Conservation (phyloP, 805 yeast genomes). For the Metschnikowia bowlesiae region DNA sequence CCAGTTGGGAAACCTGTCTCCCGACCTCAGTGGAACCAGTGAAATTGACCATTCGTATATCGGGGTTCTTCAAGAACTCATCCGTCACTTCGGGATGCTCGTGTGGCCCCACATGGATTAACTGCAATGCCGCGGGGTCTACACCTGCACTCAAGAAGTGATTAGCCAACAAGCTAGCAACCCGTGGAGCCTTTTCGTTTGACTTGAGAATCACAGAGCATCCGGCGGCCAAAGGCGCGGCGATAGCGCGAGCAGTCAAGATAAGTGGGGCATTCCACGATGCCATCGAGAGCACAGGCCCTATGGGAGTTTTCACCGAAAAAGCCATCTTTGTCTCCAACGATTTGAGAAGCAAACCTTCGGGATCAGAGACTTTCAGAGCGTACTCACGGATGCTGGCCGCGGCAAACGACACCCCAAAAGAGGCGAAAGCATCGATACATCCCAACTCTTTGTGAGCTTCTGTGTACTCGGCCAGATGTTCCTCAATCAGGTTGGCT, state of each 20-base stretch:
- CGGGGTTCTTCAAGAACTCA: slow-evolving; percentile 21
- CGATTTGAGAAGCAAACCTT: slow-evolving; percentile 17
- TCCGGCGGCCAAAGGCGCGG: slow-evolving; percentile 46
- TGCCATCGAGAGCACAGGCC: slow-evolving; percentile 43
- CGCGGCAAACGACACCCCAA: slow-evolving; percentile 8
- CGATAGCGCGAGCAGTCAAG: slow-evolving; percentile 34
- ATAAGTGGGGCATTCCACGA: slow-evolving; percentile 50
- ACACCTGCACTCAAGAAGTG: slow-evolving; percentile 37
- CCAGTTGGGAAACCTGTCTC: slow-evolving; percentile 27
- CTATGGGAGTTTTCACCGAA: slow-evolving; percentile 36
- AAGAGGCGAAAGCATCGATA: slow-evolving; percentile 5
- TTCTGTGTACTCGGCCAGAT: slow-evolving; percentile 7
- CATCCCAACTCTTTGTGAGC: slow-evolving; percentile 13
- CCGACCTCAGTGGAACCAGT: slow-evolving; percentile 46
- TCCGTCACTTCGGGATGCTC: slow-evolving; percentile 25
- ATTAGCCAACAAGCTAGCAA: slow-evolving; percentile 29
- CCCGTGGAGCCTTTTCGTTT: slow-evolving; percentile 34
- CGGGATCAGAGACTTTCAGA: slow-evolving; percentile 10
- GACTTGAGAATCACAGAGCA: slow-evolving; percentile 44
- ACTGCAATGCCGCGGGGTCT: slow-evolving; percentile 31
- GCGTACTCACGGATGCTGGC: slow-evolving; percentile 11
- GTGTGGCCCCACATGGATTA: slow-evolving; percentile 27
- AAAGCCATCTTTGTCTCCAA: slow-evolving; percentile 21
- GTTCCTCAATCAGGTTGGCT: slow-evolving; percentile 12
- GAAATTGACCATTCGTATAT: slow-evolving; percentile 38